Evolutionary conservation across 257 asterid genomes (phyloP).

Genomic region (Lavandula angustifolia): DNA sequence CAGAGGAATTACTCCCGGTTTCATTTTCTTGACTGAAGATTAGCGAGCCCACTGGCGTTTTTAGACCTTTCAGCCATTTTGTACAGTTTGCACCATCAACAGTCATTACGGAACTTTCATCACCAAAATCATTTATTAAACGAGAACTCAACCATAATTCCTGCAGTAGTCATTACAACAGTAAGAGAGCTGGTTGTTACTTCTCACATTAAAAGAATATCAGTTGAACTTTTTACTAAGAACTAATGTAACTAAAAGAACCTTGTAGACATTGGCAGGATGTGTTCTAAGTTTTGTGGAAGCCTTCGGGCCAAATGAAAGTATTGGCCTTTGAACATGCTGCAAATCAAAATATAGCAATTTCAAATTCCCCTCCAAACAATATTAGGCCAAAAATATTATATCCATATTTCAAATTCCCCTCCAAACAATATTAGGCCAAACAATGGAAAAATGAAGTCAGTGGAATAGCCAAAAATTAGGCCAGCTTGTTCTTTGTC

Average conservation of each 20-base stretch:
- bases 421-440: conserved; percentile 12
- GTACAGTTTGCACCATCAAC: conserved; percentile 84
- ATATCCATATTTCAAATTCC: too few relatives aligned
- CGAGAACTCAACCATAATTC: conserved; percentile 77
- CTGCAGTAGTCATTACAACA: conserved; percentile 45
- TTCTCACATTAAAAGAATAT: conserved; percentile 19
- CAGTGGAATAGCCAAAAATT: conserved; percentile 22
- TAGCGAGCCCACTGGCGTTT: conserved; percentile 59
- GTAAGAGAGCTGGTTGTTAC: conserved; percentile 23
- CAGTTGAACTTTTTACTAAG: conserved; percentile 15
- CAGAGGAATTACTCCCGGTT: conserved; percentile 36
- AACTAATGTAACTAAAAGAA: conserved; percentile 24
- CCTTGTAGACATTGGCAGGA: conserved; percentile 90
- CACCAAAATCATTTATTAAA: conserved; percentile 72
- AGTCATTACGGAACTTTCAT: conserved; percentile 64
- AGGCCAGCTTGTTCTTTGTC: conserved; percentile 1
- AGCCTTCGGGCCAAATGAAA: conserved; percentile 92
- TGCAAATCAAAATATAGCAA: conserved; percentile 42
- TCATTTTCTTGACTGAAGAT: conserved; percentile 67
- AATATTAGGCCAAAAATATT: too few relatives aligned
- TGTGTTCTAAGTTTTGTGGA: conserved; percentile 73
- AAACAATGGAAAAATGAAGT: conserved; percentile 13
- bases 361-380: conserved; percentile 22
- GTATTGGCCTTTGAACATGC: conserved; percentile 94
- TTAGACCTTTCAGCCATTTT: conserved; percentile 71